Evolutionary conservation across 306 rosid species (phyloP).

Genomic region (Vicia villosa): DNA sequence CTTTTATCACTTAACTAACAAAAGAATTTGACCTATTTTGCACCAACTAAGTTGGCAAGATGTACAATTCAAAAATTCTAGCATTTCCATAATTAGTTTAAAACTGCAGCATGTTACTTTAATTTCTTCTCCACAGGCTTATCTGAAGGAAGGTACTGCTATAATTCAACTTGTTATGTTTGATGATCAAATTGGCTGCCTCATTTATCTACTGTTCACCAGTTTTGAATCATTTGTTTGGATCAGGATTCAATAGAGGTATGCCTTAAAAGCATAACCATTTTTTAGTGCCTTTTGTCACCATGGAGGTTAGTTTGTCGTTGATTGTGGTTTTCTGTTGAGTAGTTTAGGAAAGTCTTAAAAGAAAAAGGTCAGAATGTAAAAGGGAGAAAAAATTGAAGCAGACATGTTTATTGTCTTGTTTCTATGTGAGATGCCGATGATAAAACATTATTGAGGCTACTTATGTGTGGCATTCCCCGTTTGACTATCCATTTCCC

Average conservation of each 20-base stretch:
- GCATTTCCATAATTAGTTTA: constrained; percentile 59
- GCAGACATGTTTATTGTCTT: constrained; percentile 39
- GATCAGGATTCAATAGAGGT: constrained; percentile 99
- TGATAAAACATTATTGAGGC: constrained; percentile 39
- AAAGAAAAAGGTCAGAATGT: constrained; percentile 26
- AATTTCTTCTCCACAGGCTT: constrained; percentile 95
- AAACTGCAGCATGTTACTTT: constrained; percentile 91
- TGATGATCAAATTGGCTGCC: constrained; percentile 96
- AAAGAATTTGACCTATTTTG: constrained; percentile 30
- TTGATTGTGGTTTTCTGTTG: constrained; percentile 53
- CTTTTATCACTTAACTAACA: constrained; percentile 35
- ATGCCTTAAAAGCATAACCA: constrained; percentile 96
- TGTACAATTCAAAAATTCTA: constrained; percentile 45
- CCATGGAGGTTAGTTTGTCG: constrained; percentile 87
- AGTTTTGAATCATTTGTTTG: constrained; percentile 94
- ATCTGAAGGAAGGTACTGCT: constrained; percentile 99
- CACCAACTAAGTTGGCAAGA: constrained; percentile 34
- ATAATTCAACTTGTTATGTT: constrained; percentile 91
- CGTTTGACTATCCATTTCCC: constrained; percentile 47
- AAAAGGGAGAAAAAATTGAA: constrained; percentile 28
- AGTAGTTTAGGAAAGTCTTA: constrained; percentile 43
- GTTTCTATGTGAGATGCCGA: constrained; percentile 35
- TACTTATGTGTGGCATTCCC: constrained; percentile 36
- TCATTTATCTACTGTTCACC: constrained; percentile 96
- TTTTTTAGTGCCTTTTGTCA: constrained; percentile 65